A percentile compares a stretch with the other conserved stretches of the same genome.
phyloP scores from a whole-genome alignment of 129 eudicot genomes.

The Flaveria ramosissima region DNA sequence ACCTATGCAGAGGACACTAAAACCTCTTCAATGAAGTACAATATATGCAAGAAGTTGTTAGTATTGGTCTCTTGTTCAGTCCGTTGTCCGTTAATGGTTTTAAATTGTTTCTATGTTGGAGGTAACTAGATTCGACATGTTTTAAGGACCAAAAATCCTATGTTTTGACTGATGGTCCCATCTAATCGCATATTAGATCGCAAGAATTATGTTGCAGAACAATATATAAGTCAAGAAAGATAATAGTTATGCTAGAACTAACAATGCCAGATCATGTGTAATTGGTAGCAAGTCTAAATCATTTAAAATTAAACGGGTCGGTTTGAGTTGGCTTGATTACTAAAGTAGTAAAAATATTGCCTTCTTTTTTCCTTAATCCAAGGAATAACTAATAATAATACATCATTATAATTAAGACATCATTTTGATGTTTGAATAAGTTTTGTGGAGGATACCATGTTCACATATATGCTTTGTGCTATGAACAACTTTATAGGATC shows the following conservation, averaged over 20 bases:
- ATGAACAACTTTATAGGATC: too few relatives aligned
- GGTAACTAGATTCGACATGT: conserved; percentile 6
- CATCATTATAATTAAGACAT: too few relatives aligned
- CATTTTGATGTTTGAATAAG: too few relatives aligned
- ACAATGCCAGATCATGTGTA: background rate
- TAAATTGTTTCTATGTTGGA: background rate
- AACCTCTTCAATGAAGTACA: conserved; percentile 3
- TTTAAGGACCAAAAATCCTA: background rate
- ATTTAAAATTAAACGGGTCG: too few relatives aligned
- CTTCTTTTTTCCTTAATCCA: too few relatives aligned
- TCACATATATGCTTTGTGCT: too few relatives aligned
- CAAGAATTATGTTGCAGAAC: background rate
- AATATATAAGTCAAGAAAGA: background rate
- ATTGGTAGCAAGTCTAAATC: background rate
- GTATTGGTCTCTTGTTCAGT: background rate
- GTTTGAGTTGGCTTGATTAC: too few relatives aligned
- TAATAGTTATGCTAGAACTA: background rate
- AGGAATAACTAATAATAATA: too few relatives aligned
- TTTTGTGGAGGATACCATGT: too few relatives aligned
- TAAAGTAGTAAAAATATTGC: too few relatives aligned
- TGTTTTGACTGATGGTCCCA: background rate
- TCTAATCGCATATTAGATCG: background rate
- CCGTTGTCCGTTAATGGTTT: background rate
- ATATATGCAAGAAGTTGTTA: conserved; percentile 20
- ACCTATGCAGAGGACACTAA: background rate